Evolutionary conservation across 2,329 filamentous ascomycete genomes (phyloP).

Genomic region (Colletotrichum sp.): DNA sequence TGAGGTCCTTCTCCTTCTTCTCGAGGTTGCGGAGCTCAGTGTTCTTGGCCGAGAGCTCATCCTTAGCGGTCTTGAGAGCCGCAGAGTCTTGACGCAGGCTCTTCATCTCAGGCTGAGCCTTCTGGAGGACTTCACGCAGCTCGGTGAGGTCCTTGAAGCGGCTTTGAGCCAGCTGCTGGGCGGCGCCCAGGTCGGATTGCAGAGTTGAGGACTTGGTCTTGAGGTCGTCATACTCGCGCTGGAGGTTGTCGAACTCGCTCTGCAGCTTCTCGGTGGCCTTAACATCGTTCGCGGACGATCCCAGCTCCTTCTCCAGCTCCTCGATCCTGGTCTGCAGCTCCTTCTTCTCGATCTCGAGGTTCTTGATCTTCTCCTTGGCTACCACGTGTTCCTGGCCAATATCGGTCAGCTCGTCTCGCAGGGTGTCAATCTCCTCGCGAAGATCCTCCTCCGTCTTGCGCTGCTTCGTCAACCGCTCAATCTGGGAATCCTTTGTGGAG

Average conservation of each 20-base stretch:
- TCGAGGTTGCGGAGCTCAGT: slow-evolving; percentile 78
- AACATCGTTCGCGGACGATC: slow-evolving; percentile 35
- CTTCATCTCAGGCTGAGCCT: slow-evolving; percentile 85
- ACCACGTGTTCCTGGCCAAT: slow-evolving; percentile 86
- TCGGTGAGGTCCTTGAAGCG: slow-evolving; percentile 89
- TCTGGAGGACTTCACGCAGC: slow-evolving; percentile 78
- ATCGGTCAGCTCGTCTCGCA: slow-evolving; percentile 79
- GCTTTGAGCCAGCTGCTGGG: slow-evolving; percentile 83
- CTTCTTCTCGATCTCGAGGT: slow-evolving; percentile 71
- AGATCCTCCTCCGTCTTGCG: slow-evolving; percentile 79
- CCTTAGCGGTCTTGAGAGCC: slow-evolving; percentile 74
- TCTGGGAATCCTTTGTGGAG: slow-evolving; percentile 71
- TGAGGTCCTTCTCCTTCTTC: slow-evolving; percentile 80
- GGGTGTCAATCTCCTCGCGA: slow-evolving; percentile 82
- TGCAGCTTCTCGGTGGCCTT: slow-evolving; percentile 60
- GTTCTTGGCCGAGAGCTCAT: slow-evolving; percentile 67
- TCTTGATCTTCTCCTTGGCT: slow-evolving; percentile 78
- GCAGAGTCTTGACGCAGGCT: slow-evolving; percentile 78
- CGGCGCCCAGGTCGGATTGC: slow-evolving; percentile 83
- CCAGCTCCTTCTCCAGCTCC: slow-evolving; percentile 75
- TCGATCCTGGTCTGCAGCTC: slow-evolving; percentile 68
- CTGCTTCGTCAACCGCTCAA: slow-evolving; percentile 73
- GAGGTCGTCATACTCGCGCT: slow-evolving; percentile 67
- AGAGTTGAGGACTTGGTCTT: slow-evolving; percentile 72
- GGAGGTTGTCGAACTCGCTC: slow-evolving; percentile 62